Conservation (phyloP, 169 alveolate species). For the Plasmodium gonderi region DNA sequence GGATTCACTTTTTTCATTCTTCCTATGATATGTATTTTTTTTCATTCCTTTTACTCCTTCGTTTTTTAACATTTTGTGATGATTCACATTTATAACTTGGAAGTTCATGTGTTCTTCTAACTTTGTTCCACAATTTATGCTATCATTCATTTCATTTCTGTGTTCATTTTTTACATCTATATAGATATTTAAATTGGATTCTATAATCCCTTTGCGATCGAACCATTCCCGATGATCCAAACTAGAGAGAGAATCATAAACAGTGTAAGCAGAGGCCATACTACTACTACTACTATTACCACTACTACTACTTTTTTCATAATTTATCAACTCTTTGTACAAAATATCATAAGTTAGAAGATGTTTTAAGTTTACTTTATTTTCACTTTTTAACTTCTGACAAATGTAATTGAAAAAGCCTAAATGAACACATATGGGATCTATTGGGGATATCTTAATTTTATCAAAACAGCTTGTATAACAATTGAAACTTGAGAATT, state of each 20-base stretch:
- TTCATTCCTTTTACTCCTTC: background rate
- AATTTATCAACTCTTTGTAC: slow-evolving; percentile 12
- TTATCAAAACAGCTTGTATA: background rate
- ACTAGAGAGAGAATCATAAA: background rate
- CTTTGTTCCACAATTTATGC: background rate
- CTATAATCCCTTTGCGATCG: background rate
- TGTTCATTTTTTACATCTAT: background rate
- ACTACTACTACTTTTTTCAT: background rate
- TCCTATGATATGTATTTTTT: background rate
- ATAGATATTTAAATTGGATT: background rate
- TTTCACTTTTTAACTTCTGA: slow-evolving; percentile 6
- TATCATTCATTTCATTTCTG: background rate
- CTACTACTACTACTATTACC: background rate
- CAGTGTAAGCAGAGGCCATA: background rate
- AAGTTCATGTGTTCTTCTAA: background rate
- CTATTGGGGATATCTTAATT: background rate
- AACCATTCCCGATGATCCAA: background rate
- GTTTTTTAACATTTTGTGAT: background rate
- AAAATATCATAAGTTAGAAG: slow-evolving; percentile 18
- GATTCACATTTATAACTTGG: background rate
- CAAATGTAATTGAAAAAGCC: background rate
- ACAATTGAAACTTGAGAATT: slow-evolving; percentile 51
- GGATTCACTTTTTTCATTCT: background rate
- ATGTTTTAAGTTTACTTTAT: background rate
- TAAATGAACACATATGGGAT: slow-evolving; percentile 14